phyloP scores from a whole-genome alignment of 1,139 yeast genomes.

The Hemisphaericaspora xylanilytica region DNA sequence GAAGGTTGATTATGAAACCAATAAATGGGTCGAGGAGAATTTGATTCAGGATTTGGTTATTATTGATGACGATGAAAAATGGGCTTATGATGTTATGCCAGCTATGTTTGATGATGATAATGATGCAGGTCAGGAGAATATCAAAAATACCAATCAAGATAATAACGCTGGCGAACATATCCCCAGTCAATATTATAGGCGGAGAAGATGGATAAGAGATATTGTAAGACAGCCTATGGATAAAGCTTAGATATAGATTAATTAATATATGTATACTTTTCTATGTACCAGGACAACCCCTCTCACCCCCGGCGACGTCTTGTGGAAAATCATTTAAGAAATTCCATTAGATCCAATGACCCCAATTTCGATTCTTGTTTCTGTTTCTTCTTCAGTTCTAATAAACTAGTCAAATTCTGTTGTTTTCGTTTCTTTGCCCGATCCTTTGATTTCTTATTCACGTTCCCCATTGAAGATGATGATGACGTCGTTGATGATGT shows the following conservation, averaged over 20 bases:
- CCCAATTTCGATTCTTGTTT: slow-evolving; percentile 25
- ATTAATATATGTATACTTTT: no score
- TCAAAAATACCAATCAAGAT: neutral
- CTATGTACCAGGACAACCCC: neutral
- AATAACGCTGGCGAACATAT: neutral
- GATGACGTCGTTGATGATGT: no score
- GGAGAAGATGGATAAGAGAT: slow-evolving; percentile 51
- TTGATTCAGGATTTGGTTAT: slow-evolving; percentile 52
- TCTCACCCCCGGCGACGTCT: no score
- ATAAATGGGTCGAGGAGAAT: slow-evolving; percentile 53
- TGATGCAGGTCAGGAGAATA: slow-evolving; percentile 15
- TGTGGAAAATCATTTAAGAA: slow-evolving; percentile 33
- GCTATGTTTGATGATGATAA: slow-evolving; percentile 15
- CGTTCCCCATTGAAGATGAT: neutral
- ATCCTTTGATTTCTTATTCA: slow-evolving; percentile 20
- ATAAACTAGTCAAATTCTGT: slow-evolving; percentile 33
- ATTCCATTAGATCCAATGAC: slow-evolving; percentile 48
- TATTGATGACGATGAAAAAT: slow-evolving; percentile 67
- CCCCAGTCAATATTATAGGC: slow-evolving; percentile 31
- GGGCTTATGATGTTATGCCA: slow-evolving; percentile 60
- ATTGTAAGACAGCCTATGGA: slow-evolving; percentile 10
- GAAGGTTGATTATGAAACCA: slow-evolving; percentile 60
- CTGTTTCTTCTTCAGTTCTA: slow-evolving; percentile 43
- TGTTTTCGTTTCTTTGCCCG: slow-evolving; percentile 32
- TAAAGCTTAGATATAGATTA: neutral